Evolutionary conservation across 1,284 basidiomycete species (phyloP).

Genomic region (Bjerkandera adusta): DNA sequence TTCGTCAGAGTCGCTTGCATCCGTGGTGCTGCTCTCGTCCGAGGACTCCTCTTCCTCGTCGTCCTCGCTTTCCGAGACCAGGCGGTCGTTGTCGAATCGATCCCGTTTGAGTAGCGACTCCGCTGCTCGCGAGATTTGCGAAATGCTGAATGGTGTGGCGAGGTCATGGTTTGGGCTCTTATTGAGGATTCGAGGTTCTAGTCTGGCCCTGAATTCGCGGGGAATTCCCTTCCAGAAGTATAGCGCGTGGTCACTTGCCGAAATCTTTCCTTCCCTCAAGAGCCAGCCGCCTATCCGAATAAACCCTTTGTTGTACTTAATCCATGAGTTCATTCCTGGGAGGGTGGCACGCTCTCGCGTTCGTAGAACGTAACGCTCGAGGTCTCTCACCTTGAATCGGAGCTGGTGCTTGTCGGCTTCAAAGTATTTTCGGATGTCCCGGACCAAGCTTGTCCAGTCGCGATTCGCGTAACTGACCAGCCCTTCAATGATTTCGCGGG

Average conservation of each 20-base stretch:
- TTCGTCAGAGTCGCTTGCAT: too few species aligned
- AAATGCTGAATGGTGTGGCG: background rate
- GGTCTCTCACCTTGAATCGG: constrained; percentile 1
- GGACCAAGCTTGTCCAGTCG: background rate
- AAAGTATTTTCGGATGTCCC: constrained; percentile 7
- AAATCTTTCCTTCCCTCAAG: background rate
- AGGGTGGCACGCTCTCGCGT: background rate
- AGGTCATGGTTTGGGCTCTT: constrained; percentile 2
- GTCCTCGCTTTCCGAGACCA: constrained; percentile 7
- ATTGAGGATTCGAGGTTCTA: constrained; percentile 1
- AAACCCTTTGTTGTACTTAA: constrained; percentile 5
- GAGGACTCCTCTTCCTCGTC: background rate
- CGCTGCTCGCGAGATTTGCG: background rate
- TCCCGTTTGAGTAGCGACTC: constrained; percentile 4
- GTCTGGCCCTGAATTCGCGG: background rate
- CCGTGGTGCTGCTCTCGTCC: too few species aligned
- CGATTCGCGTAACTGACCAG: background rate
- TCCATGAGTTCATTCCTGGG: constrained; percentile 1
- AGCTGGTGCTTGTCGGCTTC: constrained; percentile 9
- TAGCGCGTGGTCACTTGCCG: background rate
- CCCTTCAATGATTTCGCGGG: constrained; percentile 9
- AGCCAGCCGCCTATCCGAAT: constrained; percentile 12
- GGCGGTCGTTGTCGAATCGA: constrained; percentile 7
- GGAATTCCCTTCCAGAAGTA: constrained; percentile 12
- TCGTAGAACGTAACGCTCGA: constrained; percentile 2